Percentiles rank a stretch among this genome's conserved stretches.
These are phyloP conservation scores for Diaporthe sp. DNA, from an alignment of 2,329 filamentous ascomycete genomes.

Conservation along the genomic window DNA sequence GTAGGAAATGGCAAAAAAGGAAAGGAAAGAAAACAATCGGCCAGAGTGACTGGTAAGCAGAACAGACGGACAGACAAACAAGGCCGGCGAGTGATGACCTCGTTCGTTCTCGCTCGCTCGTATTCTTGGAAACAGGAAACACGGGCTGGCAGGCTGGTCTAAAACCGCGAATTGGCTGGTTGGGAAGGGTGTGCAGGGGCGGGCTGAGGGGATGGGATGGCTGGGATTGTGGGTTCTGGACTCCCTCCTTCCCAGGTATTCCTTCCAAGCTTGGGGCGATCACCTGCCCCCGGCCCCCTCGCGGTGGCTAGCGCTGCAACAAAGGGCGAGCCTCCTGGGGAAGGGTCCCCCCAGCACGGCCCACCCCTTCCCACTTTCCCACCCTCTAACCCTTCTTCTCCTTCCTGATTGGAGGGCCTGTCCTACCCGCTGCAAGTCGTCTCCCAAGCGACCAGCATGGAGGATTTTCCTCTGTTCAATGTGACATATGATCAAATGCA, in stretches of 20 bases:
- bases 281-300: background rate
- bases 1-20: background rate
- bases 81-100: constrained; percentile 13
- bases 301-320: constrained; percentile 25
- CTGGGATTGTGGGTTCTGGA: constrained; percentile 30
- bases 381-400: background rate
- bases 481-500: background rate
- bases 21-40: constrained; percentile 3
- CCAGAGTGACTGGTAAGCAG: background rate
- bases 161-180: constrained; percentile 2
- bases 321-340: constrained; percentile 3
- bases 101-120: constrained; percentile 12
- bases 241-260: background rate
- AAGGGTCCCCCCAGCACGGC: background rate
- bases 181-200: background rate
- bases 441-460: constrained; percentile 12
- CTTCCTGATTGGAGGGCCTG: constrained; percentile 9
- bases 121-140: constrained; percentile 35
- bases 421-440: background rate
- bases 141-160: background rate
- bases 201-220: background rate
- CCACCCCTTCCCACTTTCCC: background rate
- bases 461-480: background rate
- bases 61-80: background rate
- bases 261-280: constrained; percentile 11